Conservation (phyloP, 495 filamentous ascomycete species). For the Xylaria venustula region DNA sequence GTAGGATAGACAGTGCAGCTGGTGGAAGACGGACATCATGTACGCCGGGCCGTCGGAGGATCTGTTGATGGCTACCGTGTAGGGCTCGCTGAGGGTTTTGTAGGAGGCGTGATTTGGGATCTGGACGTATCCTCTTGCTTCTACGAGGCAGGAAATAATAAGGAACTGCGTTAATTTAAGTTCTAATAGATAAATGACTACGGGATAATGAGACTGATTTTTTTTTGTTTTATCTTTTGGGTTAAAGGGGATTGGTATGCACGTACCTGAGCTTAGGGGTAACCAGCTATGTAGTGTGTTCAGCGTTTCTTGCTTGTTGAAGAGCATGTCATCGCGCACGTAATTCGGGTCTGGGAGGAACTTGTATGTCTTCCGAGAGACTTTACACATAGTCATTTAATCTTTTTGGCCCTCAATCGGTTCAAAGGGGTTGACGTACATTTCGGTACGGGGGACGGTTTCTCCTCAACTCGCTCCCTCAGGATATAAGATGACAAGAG, state of each 20-base stretch:
- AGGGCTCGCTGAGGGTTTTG: slow-evolving; percentile 36
- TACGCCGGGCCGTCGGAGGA: slow-evolving; percentile 38
- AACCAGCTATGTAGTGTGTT: slow-evolving; percentile 47
- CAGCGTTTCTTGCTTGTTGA: slow-evolving; percentile 35
- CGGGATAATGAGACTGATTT: too few relatives aligned
- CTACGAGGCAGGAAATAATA: slow-evolving; percentile 15
- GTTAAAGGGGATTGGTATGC: too few relatives aligned
- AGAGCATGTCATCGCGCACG: slow-evolving; percentile 45
- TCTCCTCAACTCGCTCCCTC: slow-evolving; percentile 12
- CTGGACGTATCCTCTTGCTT: slow-evolving; percentile 42
- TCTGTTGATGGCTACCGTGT: slow-evolving; percentile 32
- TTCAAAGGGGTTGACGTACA: slow-evolving; percentile 15
- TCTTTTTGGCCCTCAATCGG: neutral
- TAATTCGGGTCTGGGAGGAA: slow-evolving; percentile 39
- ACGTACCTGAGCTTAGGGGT: slow-evolving; percentile 37
- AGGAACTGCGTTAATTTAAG: too few relatives aligned
- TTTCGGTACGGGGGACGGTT: slow-evolving; percentile 21
- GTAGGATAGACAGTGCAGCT: slow-evolving; percentile 52
- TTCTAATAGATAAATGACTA: too few relatives aligned
- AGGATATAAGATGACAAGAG: slow-evolving; percentile 11
- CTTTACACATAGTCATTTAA: slow-evolving; percentile 19
- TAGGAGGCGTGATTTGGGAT: slow-evolving; percentile 32
- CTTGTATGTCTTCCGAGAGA: slow-evolving; percentile 41
- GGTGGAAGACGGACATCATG: slow-evolving; percentile 54
- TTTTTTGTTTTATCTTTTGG: too few relatives aligned